Evolutionary conservation across 305 asterid genomes (phyloP).

Genomic region (Vinca major): DNA sequence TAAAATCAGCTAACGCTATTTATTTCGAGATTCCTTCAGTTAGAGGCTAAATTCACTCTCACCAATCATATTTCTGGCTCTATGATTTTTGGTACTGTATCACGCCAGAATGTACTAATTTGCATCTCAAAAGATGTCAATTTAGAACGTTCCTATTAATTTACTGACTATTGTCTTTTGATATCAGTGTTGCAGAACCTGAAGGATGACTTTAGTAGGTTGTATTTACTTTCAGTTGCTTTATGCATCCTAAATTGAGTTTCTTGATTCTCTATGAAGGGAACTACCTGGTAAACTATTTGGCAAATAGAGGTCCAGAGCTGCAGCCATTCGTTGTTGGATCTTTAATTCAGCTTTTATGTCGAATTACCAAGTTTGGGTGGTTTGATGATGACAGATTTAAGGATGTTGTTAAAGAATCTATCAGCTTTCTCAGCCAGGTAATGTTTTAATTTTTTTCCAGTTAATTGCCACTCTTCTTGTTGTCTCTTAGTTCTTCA

Average conservation of each 20-base stretch:
- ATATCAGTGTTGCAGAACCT: not conserved
- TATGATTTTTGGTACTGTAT: not conserved
- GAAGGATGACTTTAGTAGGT: not conserved
- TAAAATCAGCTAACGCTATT: not conserved
- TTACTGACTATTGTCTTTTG: not conserved
- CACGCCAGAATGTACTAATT: not conserved
- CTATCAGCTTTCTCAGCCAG: conserved; percentile 85
- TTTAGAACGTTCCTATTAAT: not conserved
- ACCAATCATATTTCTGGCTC: conserved; percentile 30
- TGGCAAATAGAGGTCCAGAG: conserved; percentile 97
- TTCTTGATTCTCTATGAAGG: conserved; percentile 62
- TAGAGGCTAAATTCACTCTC: not conserved
- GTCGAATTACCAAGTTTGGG: conserved; percentile 95
- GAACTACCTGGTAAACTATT: conserved; percentile 86
- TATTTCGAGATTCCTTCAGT: not conserved
- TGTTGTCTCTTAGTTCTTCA: not conserved
- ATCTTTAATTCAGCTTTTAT: conserved; percentile 79
- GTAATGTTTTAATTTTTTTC: conserved; percentile 28
- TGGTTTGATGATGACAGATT: conserved; percentile 97
- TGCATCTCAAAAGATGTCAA: not conserved
- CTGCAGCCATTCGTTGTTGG: conserved; percentile 88
- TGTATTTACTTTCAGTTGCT: not conserved
- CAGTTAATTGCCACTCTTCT: not conserved
- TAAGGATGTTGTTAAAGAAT: conserved; percentile 80
- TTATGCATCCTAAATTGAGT: conserved; percentile 11